phyloP scores from a whole-genome alignment of 495 filamentous ascomycete genomes.

The Niebla homalea region DNA sequence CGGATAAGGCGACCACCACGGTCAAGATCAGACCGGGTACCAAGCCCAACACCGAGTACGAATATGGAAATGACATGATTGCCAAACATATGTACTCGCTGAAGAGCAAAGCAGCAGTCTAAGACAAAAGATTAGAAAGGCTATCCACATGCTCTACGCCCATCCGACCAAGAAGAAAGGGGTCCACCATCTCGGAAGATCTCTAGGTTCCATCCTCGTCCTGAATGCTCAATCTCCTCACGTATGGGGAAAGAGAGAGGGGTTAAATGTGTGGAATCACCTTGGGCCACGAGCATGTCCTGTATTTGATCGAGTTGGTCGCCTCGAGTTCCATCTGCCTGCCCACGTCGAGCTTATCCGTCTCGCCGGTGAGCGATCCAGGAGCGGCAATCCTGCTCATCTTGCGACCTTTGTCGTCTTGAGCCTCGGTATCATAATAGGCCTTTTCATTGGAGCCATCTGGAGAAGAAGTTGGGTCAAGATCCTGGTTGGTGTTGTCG shows the following conservation, averaged over 20 bases:
- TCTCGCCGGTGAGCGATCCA: slow-evolving; percentile 13
- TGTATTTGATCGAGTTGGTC: slow-evolving; percentile 70
- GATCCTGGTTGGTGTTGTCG: slow-evolving; percentile 3
- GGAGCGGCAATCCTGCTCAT: slow-evolving; percentile 12
- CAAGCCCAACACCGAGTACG: slow-evolving; percentile 71
- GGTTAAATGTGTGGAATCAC: slow-evolving; percentile 25
- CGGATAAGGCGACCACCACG: slow-evolving; percentile 54
- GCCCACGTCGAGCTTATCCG: slow-evolving; percentile 32
- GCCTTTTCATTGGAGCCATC: slow-evolving; percentile 6
- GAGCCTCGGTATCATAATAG: slow-evolving; percentile 6
- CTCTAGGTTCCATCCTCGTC: slow-evolving; percentile 2
- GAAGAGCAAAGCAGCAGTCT: slow-evolving; percentile 79
- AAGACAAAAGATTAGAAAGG: slow-evolving; percentile 7
- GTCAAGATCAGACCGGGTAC: slow-evolving; percentile 81
- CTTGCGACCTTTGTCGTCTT: slow-evolving; percentile 12
- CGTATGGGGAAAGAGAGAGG: not conserved
- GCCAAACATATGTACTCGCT: slow-evolving; percentile 88
- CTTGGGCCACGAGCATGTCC: slow-evolving; percentile 86
- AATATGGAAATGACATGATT: slow-evolving; percentile 90
- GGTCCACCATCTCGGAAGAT: too few species aligned
- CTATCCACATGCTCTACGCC: not conserved
- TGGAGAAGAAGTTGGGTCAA: not conserved
- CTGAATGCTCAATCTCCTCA: not conserved
- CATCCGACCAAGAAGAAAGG: not conserved
- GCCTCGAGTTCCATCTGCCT: slow-evolving; percentile 69